phyloP scores from a whole-genome alignment of 1,284 basidiomycete genomes.

The Trichosporon asahii region DNA sequence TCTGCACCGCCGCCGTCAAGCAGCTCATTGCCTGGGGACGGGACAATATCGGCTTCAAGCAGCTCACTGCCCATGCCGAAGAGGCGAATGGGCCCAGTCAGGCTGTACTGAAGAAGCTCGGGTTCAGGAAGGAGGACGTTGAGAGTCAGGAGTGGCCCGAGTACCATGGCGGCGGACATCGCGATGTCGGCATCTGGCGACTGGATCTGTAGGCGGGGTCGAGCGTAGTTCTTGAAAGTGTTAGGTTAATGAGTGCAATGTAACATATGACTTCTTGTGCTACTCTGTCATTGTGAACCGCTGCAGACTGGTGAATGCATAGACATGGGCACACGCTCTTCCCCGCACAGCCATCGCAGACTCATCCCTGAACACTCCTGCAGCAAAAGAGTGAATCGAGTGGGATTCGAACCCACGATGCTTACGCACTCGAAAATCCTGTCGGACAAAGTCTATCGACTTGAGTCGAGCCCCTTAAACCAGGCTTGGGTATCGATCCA shows the following conservation, averaged over 20 bases:
- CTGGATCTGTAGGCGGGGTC: background rate
- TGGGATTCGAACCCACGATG: slow-evolving; percentile 11
- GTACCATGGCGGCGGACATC: background rate
- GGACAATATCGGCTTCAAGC: background rate
- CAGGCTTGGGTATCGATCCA: slow-evolving; percentile 9
- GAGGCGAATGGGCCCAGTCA: slow-evolving; percentile 1
- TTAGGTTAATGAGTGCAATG: too few species aligned
- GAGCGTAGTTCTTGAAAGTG: too few species aligned
- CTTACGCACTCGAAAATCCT: slow-evolving; percentile 11
- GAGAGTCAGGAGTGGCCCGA: slow-evolving; percentile 1
- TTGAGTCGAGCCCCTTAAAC: slow-evolving; percentile 11
- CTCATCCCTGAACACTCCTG: too few species aligned
- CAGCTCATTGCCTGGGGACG: background rate
- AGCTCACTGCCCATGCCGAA: background rate
- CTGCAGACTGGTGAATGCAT: too few species aligned
- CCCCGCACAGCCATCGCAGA: too few species aligned
- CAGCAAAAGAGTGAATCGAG: background rate
- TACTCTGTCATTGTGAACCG: too few species aligned
- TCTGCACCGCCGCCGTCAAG: background rate
- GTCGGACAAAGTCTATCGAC: slow-evolving; percentile 11
- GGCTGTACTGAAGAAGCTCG: background rate
- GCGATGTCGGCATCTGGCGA: background rate
- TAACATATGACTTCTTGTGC: too few species aligned
- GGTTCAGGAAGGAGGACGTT: background rate
- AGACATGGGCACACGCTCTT: too few species aligned